Evolutionary conservation across 2,329 filamentous ascomycete genomes (phyloP), one percentile per base, ranked within the genome.

Genomic region (Lanzia echinophila): DNA sequence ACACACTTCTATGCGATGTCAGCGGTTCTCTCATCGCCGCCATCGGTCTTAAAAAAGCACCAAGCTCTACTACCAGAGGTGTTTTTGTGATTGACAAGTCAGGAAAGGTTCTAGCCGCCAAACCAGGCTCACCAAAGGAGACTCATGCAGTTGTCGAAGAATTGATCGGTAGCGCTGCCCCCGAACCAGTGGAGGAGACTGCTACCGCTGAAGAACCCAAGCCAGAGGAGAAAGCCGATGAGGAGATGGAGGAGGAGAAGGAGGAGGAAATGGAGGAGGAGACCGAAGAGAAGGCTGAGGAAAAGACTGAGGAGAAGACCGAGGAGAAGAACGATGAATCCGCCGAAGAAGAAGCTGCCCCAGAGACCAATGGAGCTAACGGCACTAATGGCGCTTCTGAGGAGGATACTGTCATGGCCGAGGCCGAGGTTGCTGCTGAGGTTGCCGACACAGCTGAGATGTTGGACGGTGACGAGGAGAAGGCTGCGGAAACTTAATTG

Each of bases 21-120:
- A 73, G 74, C 49, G 81, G 79, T 28, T 83, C 81, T 2, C 79
- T 99, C 56, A 95, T 97, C 64, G 76, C 71, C 12, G 90, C 90
- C 53, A 87, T 97, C 68, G 92, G 91, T n/a, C 73, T 97, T 61
- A 91, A 90, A 75, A 96, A 96, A 75, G 70, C 76, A 7, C 86
- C 87, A 44, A 88, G 83, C 71, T 86, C 89, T 57, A 95, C 90
- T 15, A 82, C 80, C 47, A 84, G 94, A 59, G 94, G 92, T 60
- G 90, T 97, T 38, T 95, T 96, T 63, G 88, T 89, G 48, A 78
- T 97, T 51, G 79, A 88, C 70, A 95, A 94, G 75, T 69, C 78
- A 22, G 91, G 90, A 55, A 90, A 91, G 70, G 82, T 95, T 20
- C 77, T 95, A 36, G 80, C 87, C 19, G 79, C 83, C 34, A 80